A percentile compares a stretch with the other conserved stretches of the same genome.
Evolutionary conservation across 2,329 filamentous ascomycete species (phyloP).

Genomic region (Ophiostoma triangulosporum): DNA sequence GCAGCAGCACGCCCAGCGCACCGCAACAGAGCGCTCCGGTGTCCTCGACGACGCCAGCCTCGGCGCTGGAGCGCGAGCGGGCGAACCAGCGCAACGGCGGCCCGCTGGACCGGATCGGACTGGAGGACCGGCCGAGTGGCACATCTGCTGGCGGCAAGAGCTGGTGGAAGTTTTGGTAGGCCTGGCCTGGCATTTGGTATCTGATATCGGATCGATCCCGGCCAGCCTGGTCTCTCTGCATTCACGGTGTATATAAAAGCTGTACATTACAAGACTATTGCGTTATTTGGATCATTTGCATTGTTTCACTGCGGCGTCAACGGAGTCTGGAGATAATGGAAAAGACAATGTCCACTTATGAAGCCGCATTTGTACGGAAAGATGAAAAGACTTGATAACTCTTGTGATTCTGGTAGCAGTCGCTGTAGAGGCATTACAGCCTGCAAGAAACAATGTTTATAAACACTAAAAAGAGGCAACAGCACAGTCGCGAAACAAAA

Average conservation of each 20-base stretch:
- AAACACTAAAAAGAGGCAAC: not conserved
- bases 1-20: conserved; percentile 14
- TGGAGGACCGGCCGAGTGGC: conserved; percentile 19
- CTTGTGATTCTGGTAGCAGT: not conserved
- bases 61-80: conserved; percentile 35
- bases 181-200: not conserved
- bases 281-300: not conserved
- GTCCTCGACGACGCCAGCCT: no score
- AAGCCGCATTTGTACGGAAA: no score
- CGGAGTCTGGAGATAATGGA: not conserved
- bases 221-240: not conserved
- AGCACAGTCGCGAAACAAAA: no score
- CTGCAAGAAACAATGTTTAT: not conserved
- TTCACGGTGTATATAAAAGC: not conserved
- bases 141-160: conserved; percentile 28
- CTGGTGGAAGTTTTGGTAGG: conserved; percentile 20
- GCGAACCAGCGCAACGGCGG: conserved; percentile 38
- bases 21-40: conserved; percentile 16
- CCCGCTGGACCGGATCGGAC: conserved; percentile 35
- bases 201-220: no score
- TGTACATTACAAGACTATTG: not conserved
- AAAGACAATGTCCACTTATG: not conserved
- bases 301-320: not conserved
- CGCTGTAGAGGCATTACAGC: conserved; percentile 2
- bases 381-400: not conserved